These are phyloP conservation scores for Pestalotiopsis fici DNA, from an alignment of 2,329 filamentous ascomycete species.

Conservation along the genomic window DNA sequence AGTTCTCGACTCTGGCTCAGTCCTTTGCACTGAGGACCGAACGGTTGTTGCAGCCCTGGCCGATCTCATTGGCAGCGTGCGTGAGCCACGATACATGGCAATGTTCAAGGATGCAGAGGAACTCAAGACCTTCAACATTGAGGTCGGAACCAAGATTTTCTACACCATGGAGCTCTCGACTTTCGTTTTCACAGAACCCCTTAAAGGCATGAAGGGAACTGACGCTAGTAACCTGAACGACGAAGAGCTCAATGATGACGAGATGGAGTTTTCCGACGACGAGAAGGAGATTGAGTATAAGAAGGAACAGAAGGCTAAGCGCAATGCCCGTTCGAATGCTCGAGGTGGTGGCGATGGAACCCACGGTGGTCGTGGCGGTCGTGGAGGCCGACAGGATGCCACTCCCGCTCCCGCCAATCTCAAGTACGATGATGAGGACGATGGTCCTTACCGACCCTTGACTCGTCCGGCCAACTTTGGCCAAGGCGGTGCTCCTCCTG, in stretches of 20 bases:
- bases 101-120: slow-evolving; percentile 71
- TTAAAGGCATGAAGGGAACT: slow-evolving; percentile 80
- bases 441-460: slow-evolving; percentile 71
- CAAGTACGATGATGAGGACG: slow-evolving; percentile 65
- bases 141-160: slow-evolving; percentile 70
- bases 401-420: slow-evolving; percentile 39
- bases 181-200: slow-evolving; percentile 82
- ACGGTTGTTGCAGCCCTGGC: slow-evolving; percentile 78
- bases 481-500: slow-evolving; percentile 38
- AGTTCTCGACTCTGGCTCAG: slow-evolving; percentile 81
- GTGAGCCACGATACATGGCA: slow-evolving; percentile 84
- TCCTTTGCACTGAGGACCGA: slow-evolving; percentile 77
- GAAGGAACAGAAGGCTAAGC: slow-evolving; percentile 67
- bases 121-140: slow-evolving; percentile 66
- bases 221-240: slow-evolving; percentile 96
- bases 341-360: slow-evolving; percentile 32
- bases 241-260: slow-evolving; percentile 83
- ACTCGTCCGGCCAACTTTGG: slow-evolving; percentile 67
- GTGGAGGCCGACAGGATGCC: slow-evolving; percentile 36
- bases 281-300: slow-evolving; percentile 89
- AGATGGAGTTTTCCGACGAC: slow-evolving; percentile 95
- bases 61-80: slow-evolving; percentile 83
- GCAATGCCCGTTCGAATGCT: slow-evolving; percentile 42
- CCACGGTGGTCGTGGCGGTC: slow-evolving; percentile 31
- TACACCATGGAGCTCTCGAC: slow-evolving; percentile 79